phyloP scores from a whole-genome alignment of 495 filamentous ascomycete genomes.

The Chaetomidium leptoderma region DNA sequence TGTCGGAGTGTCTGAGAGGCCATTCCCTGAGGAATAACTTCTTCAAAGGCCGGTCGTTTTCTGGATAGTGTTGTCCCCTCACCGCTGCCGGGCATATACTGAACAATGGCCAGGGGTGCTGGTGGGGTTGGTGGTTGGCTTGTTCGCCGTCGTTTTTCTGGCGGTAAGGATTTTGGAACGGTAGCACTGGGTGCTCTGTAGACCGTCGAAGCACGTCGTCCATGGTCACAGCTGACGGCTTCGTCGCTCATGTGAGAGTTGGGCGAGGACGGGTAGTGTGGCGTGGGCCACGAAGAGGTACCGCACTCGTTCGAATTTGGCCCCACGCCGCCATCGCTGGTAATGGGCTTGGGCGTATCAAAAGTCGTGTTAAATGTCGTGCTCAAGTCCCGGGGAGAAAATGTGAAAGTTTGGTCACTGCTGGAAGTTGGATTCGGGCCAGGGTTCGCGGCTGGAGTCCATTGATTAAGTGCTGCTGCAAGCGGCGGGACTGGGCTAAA shows the following conservation, averaged over 20 bases:
- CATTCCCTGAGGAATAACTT: not conserved
- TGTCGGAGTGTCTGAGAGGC: constrained; percentile 16
- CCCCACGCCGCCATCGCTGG: not conserved
- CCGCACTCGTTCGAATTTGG: not conserved
- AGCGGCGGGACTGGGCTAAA: not conserved
- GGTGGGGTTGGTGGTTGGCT: not conserved
- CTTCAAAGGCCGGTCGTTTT: constrained; percentile 19
- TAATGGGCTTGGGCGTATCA: not conserved
- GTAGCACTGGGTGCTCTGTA: not conserved
- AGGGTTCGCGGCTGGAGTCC: not conserved
- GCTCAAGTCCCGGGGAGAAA: not conserved
- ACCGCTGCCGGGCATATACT: constrained; percentile 17
- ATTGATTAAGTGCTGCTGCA: not conserved
- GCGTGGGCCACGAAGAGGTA: not conserved
- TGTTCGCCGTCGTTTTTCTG: not conserved
- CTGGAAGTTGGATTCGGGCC: not conserved
- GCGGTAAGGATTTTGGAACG: too few species aligned
- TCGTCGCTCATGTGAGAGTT: not conserved
- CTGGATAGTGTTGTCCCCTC: constrained; percentile 6
- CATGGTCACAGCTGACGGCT: not conserved
- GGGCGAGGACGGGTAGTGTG: not conserved
- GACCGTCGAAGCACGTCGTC: too few species aligned
- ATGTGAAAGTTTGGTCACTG: not conserved
- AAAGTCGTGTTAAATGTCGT: not conserved
- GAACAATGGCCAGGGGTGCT: constrained; percentile 17